Conservation (phyloP, 805 yeast genomes). For the Dipodascus geniculatus region DNA sequence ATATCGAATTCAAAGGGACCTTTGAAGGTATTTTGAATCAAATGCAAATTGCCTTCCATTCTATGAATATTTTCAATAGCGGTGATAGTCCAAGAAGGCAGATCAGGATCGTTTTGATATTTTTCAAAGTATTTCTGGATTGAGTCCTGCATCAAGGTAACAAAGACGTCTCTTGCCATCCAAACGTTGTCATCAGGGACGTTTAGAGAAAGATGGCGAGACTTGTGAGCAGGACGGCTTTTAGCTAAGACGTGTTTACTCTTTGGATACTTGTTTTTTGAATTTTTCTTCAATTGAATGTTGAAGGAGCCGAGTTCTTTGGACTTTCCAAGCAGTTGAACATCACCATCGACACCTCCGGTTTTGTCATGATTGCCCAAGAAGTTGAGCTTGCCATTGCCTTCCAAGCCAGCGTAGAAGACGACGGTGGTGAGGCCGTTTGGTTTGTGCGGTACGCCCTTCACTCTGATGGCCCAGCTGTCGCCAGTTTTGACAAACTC, state of each 20-base stretch:
- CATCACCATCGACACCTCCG: constrained; percentile 25
- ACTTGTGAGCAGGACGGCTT: constrained; percentile 24
- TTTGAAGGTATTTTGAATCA: constrained; percentile 61
- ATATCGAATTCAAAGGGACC: constrained; percentile 72
- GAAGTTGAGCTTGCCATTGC: constrained; percentile 30
- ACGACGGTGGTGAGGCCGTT: constrained; percentile 50
- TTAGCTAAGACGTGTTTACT: constrained; percentile 38
- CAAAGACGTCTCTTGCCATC: constrained; percentile 68
- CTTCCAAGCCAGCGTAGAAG: constrained; percentile 71
- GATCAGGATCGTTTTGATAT: constrained; percentile 20
- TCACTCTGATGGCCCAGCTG: constrained; percentile 65
- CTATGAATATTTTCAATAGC: constrained; percentile 45
- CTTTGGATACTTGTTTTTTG: constrained; percentile 35
- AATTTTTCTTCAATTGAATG: constrained; percentile 45
- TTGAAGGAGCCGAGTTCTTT: constrained; percentile 58
- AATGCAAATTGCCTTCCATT: constrained; percentile 68
- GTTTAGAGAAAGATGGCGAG: constrained; percentile 56
- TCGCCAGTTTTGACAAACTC: constrained; percentile 64
- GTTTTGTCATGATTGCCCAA: constrained; percentile 19
- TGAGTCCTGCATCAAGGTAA: constrained; percentile 59
- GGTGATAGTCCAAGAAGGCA: constrained; percentile 33
- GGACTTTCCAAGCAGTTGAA: constrained; percentile 40
- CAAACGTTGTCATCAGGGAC: constrained; percentile 66
- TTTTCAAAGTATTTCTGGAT: constrained; percentile 34
- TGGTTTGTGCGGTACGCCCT: constrained; percentile 48